Base-by-base conservation (phyloP, 306 rosid species). In the Sindora glabra region DNA sequence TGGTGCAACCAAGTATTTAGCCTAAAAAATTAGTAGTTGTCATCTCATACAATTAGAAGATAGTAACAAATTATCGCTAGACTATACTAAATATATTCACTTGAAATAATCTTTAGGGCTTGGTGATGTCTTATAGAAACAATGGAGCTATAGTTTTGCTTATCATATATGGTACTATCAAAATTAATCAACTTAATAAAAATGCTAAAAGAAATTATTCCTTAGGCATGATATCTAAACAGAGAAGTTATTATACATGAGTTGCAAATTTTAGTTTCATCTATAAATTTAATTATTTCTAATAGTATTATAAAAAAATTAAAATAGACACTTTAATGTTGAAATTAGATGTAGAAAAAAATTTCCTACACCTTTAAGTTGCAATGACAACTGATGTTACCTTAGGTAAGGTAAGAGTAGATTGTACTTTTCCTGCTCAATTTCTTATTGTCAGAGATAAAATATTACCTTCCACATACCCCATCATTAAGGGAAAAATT, bases 151-250 rank as follows among this genome's bases (percentile, higher is more conserved):
- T 83, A 96, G 38, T 57, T 81, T 82, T 90, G 86, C 77, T 82
- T 81, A 70, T 85, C 97, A 85, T 53, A 81, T 59, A 86, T 89
- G 64, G 97, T 69, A 85, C 97, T 90, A 77, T 96, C 97, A 79
- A 90, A 90, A 87, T 90, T 96, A 81, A 90, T 90, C 91, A 90
- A 90, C 94, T 90, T 90, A 87, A 90, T 87, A 79, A 27, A 60
- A 5, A 38, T 14, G 30, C 37, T 45, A 15, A 48, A 60, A 49
- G 48, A 16, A 25, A 38, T 40, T 24, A 25, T 12, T 36, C 36
- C 53, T 32, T 32, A 2, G 8, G 33, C 39, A 67, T 56, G n/a
- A 47, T 45, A 56, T 2, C 25, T 17, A n/a, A 37, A 40, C 13
- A 18, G 29, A 25, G 37, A 19, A 34, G 64, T n/a, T 37, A 11